These are phyloP conservation scores for Elsinoe arachidis DNA, from an alignment of 2,329 filamentous ascomycete genomes.

Conservation along the genomic window DNA sequence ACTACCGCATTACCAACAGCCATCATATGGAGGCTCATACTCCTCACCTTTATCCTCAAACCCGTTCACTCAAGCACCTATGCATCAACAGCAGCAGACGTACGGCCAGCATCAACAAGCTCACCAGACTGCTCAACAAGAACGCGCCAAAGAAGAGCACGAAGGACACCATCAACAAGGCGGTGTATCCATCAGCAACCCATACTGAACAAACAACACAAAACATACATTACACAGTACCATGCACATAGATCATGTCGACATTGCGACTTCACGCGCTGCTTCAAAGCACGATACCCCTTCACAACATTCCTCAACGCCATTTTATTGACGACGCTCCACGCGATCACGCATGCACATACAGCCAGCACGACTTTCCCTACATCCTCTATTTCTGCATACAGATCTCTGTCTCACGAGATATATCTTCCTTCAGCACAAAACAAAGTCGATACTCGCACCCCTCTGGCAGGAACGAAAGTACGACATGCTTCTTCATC, in stretches of 20 bases:
- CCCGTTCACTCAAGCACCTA: constrained; percentile 4
- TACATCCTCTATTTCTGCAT: not conserved
- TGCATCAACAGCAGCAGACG: constrained; percentile 3
- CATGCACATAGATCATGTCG: constrained; percentile 9
- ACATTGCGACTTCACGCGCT: not conserved
- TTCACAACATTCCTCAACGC: not conserved
- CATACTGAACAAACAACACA: not conserved
- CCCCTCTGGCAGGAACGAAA: not conserved
- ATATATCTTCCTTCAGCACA: not conserved
- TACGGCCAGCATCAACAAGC: constrained; percentile 4
- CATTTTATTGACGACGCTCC: not conserved
- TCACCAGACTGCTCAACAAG: not conserved
- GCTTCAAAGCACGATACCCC: constrained; percentile 4
- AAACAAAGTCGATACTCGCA: not conserved
- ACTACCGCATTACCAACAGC: constrained; percentile 20
- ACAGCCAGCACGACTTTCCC: not conserved
- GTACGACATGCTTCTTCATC: too few species aligned
- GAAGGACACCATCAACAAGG: constrained; percentile 4
- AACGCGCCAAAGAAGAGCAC: not conserved
- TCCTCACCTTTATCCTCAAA: constrained; percentile 16
- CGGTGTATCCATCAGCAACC: constrained; percentile 3
- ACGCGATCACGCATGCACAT: constrained; percentile 2
- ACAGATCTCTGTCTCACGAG: not conserved
- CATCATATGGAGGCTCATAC: constrained; percentile 18
- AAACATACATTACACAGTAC: not conserved